Conservation (phyloP, 1,284 basidiomycete species). For the Cryptococcus floricola region DNA sequence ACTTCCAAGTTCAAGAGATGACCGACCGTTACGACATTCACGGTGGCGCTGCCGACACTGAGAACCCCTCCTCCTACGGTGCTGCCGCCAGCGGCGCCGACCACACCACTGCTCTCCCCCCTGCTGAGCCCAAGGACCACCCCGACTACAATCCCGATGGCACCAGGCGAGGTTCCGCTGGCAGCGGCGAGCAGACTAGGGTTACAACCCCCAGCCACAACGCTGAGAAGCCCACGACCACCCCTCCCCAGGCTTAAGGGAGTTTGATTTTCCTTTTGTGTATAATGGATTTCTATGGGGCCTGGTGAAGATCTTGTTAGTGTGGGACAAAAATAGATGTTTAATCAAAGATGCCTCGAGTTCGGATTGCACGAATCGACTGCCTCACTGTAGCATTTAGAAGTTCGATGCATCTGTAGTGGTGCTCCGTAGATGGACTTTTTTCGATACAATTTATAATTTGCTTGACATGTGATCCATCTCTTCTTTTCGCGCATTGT, state of each 20-base stretch:
- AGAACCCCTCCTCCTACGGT: slow-evolving; percentile 29
- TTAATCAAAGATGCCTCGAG: background rate
- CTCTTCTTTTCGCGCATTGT: no score
- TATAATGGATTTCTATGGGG: background rate
- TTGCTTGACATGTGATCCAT: no score
- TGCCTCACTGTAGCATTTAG: background rate
- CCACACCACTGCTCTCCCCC: slow-evolving; percentile 34
- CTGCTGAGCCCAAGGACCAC: background rate
- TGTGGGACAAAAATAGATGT: background rate
- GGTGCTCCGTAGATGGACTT: background rate
- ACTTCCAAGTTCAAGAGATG: slow-evolving; percentile 45
- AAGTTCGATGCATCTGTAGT: background rate
- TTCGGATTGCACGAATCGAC: no score
- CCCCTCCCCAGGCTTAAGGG: background rate
- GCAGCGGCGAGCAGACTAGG: slow-evolving; percentile 9
- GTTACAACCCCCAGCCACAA: slow-evolving; percentile 7
- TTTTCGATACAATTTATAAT: no score
- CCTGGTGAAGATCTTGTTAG: background rate
- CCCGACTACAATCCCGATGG: background rate
- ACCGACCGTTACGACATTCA: slow-evolving; percentile 49
- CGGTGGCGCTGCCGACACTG: slow-evolving; percentile 31
- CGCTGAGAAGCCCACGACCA: background rate
- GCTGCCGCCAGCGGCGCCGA: slow-evolving; percentile 26
- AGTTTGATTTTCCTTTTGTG: background rate
- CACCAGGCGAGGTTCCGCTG: background rate